phyloP scores from a whole-genome alignment of 2,329 filamentous ascomycete species.

The Pestalotiopsis sp. region DNA sequence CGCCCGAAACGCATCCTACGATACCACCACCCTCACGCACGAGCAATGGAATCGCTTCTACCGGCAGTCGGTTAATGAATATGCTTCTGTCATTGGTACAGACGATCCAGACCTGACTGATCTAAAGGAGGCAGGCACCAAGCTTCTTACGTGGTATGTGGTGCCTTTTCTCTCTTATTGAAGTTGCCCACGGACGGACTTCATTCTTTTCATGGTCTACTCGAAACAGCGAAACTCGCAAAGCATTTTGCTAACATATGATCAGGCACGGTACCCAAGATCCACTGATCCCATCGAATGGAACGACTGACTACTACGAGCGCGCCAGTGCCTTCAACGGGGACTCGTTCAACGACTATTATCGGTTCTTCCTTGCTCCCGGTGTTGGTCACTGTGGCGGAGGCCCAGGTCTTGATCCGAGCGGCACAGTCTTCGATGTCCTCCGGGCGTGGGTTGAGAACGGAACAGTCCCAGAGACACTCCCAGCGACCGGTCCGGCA shows the following conservation, averaged over 20 bases:
- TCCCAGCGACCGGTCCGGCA: neutral
- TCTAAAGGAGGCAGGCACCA: neutral
- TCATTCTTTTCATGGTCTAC: neutral
- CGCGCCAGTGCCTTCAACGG: constrained; percentile 25
- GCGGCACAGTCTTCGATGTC: constrained; percentile 4
- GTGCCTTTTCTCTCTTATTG: neutral
- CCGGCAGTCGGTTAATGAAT: constrained; percentile 9
- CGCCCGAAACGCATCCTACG: constrained; percentile 1
- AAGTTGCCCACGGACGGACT: neutral
- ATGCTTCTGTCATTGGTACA: constrained; percentile 6
- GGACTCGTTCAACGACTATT: constrained; percentile 43
- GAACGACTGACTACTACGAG: constrained; percentile 32
- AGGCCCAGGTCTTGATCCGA: constrained; percentile 8
- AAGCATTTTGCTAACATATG: neutral
- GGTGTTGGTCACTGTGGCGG: constrained; percentile 48
- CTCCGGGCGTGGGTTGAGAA: constrained; percentile 2
- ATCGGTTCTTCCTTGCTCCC: constrained; percentile 47
- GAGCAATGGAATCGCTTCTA: neutral
- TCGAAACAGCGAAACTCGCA: too few species aligned
- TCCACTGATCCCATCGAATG: constrained; percentile 29
- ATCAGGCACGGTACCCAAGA: constrained; percentile 32
- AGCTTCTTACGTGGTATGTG: neutral
- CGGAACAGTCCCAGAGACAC: neutral
- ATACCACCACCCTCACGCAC: neutral
- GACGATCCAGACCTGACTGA: constrained; percentile 5